These are phyloP conservation scores for Clonostachys solani DNA, from an alignment of 2,329 filamentous ascomycete species.

Conservation along the genomic window DNA sequence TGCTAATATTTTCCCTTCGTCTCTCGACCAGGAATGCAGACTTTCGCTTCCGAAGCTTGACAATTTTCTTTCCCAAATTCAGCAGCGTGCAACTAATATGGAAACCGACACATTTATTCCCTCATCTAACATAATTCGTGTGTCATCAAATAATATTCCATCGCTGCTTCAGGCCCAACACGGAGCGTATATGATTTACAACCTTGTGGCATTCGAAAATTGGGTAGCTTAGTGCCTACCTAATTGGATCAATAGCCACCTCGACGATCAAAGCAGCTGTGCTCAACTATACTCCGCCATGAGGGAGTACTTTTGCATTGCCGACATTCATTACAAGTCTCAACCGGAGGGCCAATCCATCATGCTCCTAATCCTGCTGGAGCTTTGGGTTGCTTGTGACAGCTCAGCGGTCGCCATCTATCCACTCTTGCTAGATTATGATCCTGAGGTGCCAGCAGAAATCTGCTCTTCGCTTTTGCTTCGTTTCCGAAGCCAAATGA, in stretches of 20 bases:
- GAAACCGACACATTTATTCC: background rate
- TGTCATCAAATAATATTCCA: background rate
- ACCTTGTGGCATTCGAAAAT: conserved; percentile 34
- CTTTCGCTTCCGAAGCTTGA: background rate
- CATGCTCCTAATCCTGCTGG: conserved; percentile 49
- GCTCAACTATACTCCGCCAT: conserved; percentile 20
- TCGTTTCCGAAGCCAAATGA: conserved; percentile 33
- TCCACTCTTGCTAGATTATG: conserved; percentile 38
- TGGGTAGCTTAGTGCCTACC: conserved; percentile 40
- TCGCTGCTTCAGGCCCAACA: no score
- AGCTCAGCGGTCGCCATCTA: conserved; percentile 30
- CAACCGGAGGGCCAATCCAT: conserved; percentile 41
- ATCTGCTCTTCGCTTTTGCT: conserved; percentile 39
- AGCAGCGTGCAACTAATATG: no score
- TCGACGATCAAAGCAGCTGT: conserved; percentile 14
- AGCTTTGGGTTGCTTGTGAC: conserved; percentile 56
- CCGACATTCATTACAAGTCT: conserved; percentile 18
- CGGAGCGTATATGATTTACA: background rate
- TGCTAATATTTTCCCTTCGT: background rate
- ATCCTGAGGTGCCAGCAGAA: conserved; percentile 29
- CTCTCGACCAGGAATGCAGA: background rate
- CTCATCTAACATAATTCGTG: background rate
- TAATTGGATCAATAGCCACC: conserved; percentile 24
- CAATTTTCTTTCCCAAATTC: background rate
- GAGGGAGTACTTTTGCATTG: conserved; percentile 22